Evolutionary conservation across 202 grass and related monocot species (phyloP).

Genomic region (Carex sylvatica): DNA sequence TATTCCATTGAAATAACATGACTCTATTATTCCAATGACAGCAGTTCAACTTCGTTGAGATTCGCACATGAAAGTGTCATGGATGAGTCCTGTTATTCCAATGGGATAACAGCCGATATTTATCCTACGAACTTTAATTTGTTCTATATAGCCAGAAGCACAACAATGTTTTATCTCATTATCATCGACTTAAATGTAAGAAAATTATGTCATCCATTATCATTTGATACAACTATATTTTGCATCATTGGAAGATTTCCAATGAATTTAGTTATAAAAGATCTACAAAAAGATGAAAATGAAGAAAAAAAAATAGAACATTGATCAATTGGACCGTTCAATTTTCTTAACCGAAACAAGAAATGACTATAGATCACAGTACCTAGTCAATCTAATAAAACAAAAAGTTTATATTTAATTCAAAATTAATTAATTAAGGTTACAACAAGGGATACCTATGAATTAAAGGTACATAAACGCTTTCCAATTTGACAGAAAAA

Average conservation of each 20-base stretch:
- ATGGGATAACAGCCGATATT: too few relatives aligned
- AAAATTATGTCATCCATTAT: too few relatives aligned
- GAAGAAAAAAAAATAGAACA: not conserved
- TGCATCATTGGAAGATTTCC: not conserved
- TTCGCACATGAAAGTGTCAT: too few relatives aligned
- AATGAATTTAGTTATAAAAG: not conserved
- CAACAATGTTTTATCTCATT: too few relatives aligned
- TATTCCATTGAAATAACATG: too few relatives aligned
- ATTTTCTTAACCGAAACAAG: not conserved
- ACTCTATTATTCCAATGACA: too few relatives aligned
- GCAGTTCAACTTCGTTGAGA: too few relatives aligned
- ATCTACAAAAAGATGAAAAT: not conserved
- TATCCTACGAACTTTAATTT: too few relatives aligned
- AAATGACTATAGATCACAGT: not conserved
- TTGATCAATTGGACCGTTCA: not conserved
- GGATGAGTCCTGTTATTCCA: too few relatives aligned
- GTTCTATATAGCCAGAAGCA: too few relatives aligned
- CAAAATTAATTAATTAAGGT: not conserved
- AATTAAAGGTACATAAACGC: not conserved
- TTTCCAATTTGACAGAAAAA: not conserved
- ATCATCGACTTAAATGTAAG: too few relatives aligned
- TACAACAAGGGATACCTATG: not conserved
- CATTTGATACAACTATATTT: too few relatives aligned
- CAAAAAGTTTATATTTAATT: not conserved
- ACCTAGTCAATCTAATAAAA: not conserved